Base-by-base conservation (phyloP, 202 grass and related monocot genomes). In the Saccharum hybrid region DNA sequence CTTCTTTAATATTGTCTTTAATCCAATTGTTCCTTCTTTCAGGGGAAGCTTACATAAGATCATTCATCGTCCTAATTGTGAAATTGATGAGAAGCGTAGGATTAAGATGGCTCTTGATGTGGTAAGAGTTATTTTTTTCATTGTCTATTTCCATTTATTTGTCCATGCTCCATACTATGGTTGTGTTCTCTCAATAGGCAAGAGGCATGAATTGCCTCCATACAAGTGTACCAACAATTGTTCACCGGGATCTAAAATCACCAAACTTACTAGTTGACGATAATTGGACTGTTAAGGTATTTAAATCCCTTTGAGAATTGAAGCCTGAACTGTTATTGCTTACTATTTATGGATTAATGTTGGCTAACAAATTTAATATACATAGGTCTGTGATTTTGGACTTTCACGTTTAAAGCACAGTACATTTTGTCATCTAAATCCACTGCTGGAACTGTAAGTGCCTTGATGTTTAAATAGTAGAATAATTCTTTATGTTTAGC, bases 101-200 rank as follows among this genome's bases (percentile, higher is more conserved):
- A 94, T 93, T 77, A 90, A 86, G 71, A 97, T 97, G 94, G 94
- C 94, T 36, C 84, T 94, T 94, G 94, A 94, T 90, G 94, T 97
- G 88, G 94, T 97, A 94, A 33, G 75, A 63, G 18, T 86, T 77
- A 82, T 52, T 56, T 19, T 56, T 56, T 56, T n/a, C 51, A 19
- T 56, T 56, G 63, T 74, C 81, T 86, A 76, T 84, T 84, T 63
- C 10, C 66, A 74, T 68, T 60, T 65, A 61, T 37, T 28, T 48
- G 28, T 40, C 23, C 62, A 71, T 82, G 78, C 56, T 19, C 30
- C 54, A 78, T 84, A 77, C 40, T 85, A 77, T 83, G 81, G n/a
- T 51, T 76, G 8, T 82, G 37, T 65, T 71, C 71, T 45, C 78
- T 88, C 65, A 79, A 69, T 74, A 97, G 94, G 94, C 90, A 8